These are phyloP conservation scores for Tylopilus subfusipes DNA, from an alignment of 768 basidiomycete species.

Conservation along the genomic window DNA sequence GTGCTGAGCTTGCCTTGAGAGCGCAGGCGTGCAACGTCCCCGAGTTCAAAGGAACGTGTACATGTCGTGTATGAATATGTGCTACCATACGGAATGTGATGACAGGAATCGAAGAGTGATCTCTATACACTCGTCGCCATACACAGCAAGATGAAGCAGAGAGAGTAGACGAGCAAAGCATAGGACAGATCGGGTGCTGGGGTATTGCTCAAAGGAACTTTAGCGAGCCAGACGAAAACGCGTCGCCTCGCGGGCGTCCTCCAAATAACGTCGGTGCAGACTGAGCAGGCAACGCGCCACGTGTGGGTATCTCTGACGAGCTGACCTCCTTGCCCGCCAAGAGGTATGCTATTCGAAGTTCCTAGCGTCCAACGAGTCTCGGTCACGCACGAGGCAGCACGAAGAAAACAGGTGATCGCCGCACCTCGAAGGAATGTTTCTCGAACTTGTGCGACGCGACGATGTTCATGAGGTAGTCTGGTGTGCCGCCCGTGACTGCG, in stretches of 20 bases:
- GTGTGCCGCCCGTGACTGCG: conserved; percentile 4
- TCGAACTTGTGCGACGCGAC: conserved; percentile 36
- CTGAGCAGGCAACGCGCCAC: conserved; percentile 23
- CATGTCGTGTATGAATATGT: conserved; percentile 13
- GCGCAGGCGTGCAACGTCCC: too few relatives aligned
- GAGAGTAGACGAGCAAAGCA: too few relatives aligned
- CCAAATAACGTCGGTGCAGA: conserved; percentile 23
- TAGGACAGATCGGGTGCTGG: background rate
- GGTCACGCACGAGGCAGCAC: background rate
- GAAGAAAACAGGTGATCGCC: background rate
- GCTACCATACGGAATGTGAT: background rate
- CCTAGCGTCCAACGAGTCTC: conserved; percentile 34
- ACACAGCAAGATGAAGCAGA: background rate
- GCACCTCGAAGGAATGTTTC: conserved; percentile 50
- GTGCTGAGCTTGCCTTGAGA: conserved; percentile 40
- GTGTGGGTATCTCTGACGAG: conserved; percentile 35
- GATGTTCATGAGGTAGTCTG: conserved; percentile 38
- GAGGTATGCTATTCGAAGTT: conserved; percentile 47
- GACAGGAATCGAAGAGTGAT: too few relatives aligned
- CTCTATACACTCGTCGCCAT: background rate
- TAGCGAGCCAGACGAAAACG: conserved; percentile 26
- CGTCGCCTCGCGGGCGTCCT: conserved; percentile 32
- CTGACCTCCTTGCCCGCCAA: conserved; percentile 43
- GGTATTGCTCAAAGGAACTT: conserved; percentile 13
- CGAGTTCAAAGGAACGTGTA: background rate